Percentiles rank a stretch among this genome's conserved stretches.
Evolutionary conservation across 352 stramenopile genomes (phyloP).

Genomic region (Phytophthora sansomeana): DNA sequence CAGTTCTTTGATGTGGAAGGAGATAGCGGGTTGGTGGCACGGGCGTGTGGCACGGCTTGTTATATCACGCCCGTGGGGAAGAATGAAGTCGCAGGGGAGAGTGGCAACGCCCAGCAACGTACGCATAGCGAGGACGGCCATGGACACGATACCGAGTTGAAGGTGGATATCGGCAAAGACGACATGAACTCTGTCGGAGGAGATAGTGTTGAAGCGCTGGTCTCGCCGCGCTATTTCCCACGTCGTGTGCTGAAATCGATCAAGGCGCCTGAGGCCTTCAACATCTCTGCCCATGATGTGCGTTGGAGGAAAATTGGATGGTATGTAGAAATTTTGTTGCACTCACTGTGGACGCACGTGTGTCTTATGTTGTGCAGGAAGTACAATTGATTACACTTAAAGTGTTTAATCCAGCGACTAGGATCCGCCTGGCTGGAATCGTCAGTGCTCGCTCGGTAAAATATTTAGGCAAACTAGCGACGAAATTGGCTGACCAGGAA

Average conservation of each 20-base stretch:
- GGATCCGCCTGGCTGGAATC: slow-evolving; percentile 84
- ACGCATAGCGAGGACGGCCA: slow-evolving; percentile 52
- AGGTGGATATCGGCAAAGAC: slow-evolving; percentile 44
- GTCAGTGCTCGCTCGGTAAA: slow-evolving; percentile 91
- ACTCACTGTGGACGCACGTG: slow-evolving; percentile 14
- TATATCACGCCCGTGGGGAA: slow-evolving; percentile 79
- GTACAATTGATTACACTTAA: slow-evolving; percentile 96
- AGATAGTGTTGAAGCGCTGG: slow-evolving; percentile 45
- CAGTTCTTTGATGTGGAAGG: slow-evolving; percentile 99
- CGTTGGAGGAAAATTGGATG: slow-evolving; percentile 17
- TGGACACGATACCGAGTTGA: slow-evolving; percentile 41
- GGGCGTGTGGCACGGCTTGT: slow-evolving; percentile 95
- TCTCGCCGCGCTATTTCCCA: slow-evolving; percentile 62
- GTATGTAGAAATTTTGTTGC: not conserved
- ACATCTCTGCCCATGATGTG: slow-evolving; percentile 82
- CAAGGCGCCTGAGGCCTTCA: slow-evolving; percentile 67
- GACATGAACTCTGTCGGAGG: slow-evolving; percentile 30
- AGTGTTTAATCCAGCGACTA: slow-evolving; percentile 87
- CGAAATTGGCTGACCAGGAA: slow-evolving; percentile 97
- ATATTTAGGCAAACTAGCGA: slow-evolving; percentile 92
- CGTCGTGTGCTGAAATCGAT: slow-evolving; percentile 60
- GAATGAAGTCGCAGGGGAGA: slow-evolving; percentile 35
- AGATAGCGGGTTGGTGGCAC: slow-evolving; percentile 96
- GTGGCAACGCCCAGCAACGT: slow-evolving; percentile 29
- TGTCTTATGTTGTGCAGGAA: slow-evolving; percentile 59